phyloP scores from a whole-genome alignment of 192 early-diverging fungal species.

The Backusella circina region DNA sequence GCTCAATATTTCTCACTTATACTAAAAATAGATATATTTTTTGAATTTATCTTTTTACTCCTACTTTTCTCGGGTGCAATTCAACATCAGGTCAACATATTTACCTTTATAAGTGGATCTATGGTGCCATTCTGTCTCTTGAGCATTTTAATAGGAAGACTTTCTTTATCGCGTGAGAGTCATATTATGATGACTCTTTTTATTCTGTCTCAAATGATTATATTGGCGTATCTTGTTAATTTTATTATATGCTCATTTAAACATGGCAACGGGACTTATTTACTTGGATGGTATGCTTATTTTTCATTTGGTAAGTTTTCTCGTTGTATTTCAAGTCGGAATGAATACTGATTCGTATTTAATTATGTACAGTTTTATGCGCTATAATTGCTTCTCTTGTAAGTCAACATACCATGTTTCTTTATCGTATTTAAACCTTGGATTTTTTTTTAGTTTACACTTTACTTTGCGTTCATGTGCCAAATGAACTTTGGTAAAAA shows the following conservation, averaged over 20 bases:
- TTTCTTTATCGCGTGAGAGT: neutral
- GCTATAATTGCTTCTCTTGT: neutral
- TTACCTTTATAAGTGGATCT: neutral
- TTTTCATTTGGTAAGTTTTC: neutral
- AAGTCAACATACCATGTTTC: neutral
- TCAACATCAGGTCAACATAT: neutral
- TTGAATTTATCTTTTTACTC: constrained; percentile 3
- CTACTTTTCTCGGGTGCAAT: neutral
- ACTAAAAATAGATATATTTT: constrained; percentile 6
- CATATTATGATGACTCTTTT: neutral
- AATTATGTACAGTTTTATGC: neutral
- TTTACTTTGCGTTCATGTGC: neutral
- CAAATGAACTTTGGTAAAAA: neutral
- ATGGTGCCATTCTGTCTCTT: neutral
- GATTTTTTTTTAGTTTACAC: neutral
- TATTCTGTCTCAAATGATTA: neutral
- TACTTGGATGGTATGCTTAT: neutral
- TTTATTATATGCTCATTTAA: neutral
- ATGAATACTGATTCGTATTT: neutral
- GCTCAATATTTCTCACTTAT: neutral
- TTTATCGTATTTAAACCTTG: neutral
- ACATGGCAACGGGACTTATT: neutral
- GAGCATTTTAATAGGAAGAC: neutral
- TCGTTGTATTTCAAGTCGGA: neutral
- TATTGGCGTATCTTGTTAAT: neutral